A percentile compares a stretch with the other conserved stretches of the same genome.
Conservation (phyloP, 192 early-diverging fungal species). For the Podila minutissima region DNA sequence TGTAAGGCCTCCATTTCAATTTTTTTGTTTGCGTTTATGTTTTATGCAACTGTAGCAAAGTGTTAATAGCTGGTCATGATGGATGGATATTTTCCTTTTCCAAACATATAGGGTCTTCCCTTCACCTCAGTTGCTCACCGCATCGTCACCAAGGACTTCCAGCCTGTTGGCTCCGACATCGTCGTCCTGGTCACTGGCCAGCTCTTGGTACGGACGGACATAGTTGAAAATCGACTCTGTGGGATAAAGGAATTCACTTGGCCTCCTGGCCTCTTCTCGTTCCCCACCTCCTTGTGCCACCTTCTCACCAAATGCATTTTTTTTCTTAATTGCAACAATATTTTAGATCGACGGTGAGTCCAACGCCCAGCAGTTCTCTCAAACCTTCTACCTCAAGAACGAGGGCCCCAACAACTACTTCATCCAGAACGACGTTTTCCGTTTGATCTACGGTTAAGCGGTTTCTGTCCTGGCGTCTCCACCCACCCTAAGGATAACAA, state of each 20-base stretch:
- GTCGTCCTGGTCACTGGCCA: constrained; percentile 90
- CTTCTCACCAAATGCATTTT: not conserved
- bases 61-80: not conserved
- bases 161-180: constrained; percentile 68
- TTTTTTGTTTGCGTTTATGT: not conserved
- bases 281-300: not conserved
- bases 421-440: constrained; percentile 90
- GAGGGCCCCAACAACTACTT: constrained; percentile 76
- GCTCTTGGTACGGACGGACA: constrained; percentile 67
- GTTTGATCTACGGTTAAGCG: constrained; percentile 75
- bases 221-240: too few species aligned
- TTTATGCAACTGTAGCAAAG: not conserved
- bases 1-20: constrained; percentile 53
- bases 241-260: too few species aligned
- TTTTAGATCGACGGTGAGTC: constrained; percentile 80
- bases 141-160: constrained; percentile 83
- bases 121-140: constrained; percentile 80
- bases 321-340: not conserved
- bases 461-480: not conserved
- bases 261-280: too few species aligned
- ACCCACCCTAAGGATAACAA: too few species aligned
- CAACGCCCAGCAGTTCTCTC: constrained; percentile 84
- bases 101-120: constrained; percentile 69
- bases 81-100: too few species aligned
- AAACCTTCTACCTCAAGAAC: constrained; percentile 88